Evolutionary conservation across 2,329 filamentous ascomycete species (phyloP).

Genomic region (Fusarium sp.): DNA sequence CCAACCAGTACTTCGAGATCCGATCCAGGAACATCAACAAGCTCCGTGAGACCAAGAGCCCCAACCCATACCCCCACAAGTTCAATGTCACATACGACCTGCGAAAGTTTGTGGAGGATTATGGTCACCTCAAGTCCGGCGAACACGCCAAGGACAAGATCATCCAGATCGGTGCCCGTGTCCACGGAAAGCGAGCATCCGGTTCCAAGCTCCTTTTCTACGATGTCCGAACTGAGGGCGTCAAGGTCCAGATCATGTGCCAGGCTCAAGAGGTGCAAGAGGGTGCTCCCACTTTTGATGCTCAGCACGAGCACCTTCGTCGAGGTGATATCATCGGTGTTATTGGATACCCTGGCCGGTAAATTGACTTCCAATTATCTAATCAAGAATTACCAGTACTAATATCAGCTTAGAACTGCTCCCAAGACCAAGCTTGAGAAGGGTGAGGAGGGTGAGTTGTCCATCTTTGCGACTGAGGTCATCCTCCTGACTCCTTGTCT

Average conservation of each 20-base stretch:
- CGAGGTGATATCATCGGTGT: slow-evolving; percentile 90
- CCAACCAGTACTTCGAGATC: slow-evolving; percentile 91
- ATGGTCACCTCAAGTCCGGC: slow-evolving; percentile 86
- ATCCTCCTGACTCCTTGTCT: slow-evolving; percentile 90
- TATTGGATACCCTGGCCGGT: slow-evolving; percentile 50
- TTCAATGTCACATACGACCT: slow-evolving; percentile 90
- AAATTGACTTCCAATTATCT: slow-evolving; percentile 14
- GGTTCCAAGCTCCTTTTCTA: slow-evolving; percentile 93
- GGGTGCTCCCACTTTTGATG: slow-evolving; percentile 77
- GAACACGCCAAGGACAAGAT: slow-evolving; percentile 82
- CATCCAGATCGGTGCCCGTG: slow-evolving; percentile 84
- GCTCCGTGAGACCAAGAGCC: slow-evolving; percentile 56
- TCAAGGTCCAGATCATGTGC: slow-evolving; percentile 91
- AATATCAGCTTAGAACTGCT: slow-evolving; percentile 71
- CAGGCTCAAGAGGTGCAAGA: slow-evolving; percentile 83
- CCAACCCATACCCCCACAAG: slow-evolving; percentile 82
- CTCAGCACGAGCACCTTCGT: slow-evolving; percentile 89
- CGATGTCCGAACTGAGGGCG: slow-evolving; percentile 68
- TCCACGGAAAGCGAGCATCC: slow-evolving; percentile 87
- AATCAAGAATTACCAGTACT: slow-evolving; percentile 7
- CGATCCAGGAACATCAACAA: slow-evolving; percentile 79
- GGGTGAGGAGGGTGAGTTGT: slow-evolving; percentile 83
- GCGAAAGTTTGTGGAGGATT: slow-evolving; percentile 82
- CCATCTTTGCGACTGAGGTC: slow-evolving; percentile 90
- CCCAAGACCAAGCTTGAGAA: slow-evolving; percentile 90